These are phyloP conservation scores for Heritiera littoralis DNA, from an alignment of 345 rosid genomes.

Conservation along the genomic window DNA sequence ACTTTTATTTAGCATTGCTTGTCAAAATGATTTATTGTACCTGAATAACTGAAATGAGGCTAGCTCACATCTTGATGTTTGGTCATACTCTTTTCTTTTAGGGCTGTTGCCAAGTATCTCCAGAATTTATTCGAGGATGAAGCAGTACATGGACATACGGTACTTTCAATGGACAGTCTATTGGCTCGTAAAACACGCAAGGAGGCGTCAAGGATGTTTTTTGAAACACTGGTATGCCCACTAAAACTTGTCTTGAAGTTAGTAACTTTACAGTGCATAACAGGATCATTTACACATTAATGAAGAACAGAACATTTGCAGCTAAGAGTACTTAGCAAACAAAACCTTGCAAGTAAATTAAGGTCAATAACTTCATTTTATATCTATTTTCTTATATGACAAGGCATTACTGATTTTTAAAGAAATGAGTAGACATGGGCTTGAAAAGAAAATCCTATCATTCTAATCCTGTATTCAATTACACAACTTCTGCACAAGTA, in stretches of 20 bases:
- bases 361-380: neutral
- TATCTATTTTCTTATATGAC: neutral
- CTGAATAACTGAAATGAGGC: neutral
- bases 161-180: constrained; percentile 62
- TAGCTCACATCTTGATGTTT: constrained; percentile 16
- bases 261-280: neutral
- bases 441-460: neutral
- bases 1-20: neutral
- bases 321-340: neutral
- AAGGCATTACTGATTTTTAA: neutral
- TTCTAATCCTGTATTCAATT: neutral
- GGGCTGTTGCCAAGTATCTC: constrained; percentile 95
- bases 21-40: neutral
- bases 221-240: constrained; percentile 86
- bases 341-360: neutral
- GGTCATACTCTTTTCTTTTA: constrained; percentile 27
- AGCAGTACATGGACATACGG: constrained; percentile 57
- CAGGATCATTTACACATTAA: neutral
- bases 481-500: neutral
- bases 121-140: constrained; percentile 73
- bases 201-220: constrained; percentile 98
- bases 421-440: neutral
- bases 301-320: neutral
- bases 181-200: constrained; percentile 91
- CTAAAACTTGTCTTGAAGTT: constrained; percentile 9